Base-by-base conservation (phyloP, 768 basidiomycete species). In the Psilocybe cubensis region DNA sequence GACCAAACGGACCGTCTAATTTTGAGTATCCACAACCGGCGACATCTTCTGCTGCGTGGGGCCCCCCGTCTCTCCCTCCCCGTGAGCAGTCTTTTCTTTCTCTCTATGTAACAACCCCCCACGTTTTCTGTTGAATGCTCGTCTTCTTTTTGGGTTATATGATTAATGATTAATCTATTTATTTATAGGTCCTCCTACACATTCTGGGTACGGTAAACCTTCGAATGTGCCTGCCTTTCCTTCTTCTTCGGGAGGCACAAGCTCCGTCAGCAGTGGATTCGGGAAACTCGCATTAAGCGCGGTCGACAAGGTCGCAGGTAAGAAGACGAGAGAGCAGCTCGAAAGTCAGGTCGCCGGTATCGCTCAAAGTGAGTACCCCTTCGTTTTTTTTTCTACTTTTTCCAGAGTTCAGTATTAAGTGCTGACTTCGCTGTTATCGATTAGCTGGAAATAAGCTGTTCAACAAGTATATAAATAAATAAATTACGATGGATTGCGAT, bases 241-340 rank as follows among this genome's bases (percentile, higher is more conserved):
- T 17, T 18, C 41, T 29, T 29, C 53, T 42, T 55, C 59, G 24
- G 38, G 48, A 46, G 51, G 54, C 38, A 41, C 53, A 18, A 44
- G 47, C 8, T 48, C 42, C 31, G 47, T 40, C 3, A 31, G 53
- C 44, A 58, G 59, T 49, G 69, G 80, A 8, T 59, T 79, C 28
- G 77, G 71, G 12, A 38, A 38, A 25, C 72, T 72, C 61, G 85
- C 84, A 40, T 62, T 78, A 62, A 76, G 68, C 58, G 75, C 79
- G n/a, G 75, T 88, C 18, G 85, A 86, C 66, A 81, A 76, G 56
- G 69, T 86, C 27, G 83, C 83, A 17, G 85, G 86, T 3, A 75
- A 73, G 61, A 79, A 78, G 53, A 79, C 78, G 41, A 70, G 81
- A 38, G 68, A 70, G 29, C 83, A 82, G 62, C 57, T 87, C 40